These are phyloP conservation scores for Capsaspora owczarzaki DNA, from an alignment of 78 protist genomes.

Conservation along the genomic window DNA sequence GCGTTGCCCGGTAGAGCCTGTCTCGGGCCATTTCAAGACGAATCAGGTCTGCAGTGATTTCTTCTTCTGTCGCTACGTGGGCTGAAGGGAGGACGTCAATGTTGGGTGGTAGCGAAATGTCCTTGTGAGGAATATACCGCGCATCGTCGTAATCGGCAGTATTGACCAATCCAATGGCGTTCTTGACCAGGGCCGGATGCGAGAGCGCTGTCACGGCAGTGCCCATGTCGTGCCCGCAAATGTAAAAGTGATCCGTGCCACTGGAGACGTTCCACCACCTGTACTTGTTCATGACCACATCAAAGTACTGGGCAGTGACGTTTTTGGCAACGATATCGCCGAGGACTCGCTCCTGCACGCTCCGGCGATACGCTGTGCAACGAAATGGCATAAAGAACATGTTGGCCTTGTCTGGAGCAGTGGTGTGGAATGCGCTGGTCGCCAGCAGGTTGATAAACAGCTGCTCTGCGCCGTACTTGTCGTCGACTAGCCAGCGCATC, in stretches of 20 bases:
- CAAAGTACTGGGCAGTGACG: background rate
- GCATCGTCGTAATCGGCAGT: background rate
- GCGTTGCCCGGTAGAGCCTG: background rate
- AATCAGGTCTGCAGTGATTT: background rate
- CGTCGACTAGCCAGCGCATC: too few species aligned
- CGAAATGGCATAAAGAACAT: background rate
- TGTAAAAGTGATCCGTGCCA: background rate
- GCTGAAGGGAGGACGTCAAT: background rate
- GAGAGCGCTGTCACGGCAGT: background rate
- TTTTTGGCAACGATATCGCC: background rate
- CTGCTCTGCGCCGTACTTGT: background rate
- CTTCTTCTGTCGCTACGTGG: background rate
- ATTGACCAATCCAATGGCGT: background rate
- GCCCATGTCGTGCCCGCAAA: background rate
- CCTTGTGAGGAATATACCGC: background rate
- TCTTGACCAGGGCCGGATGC: background rate
- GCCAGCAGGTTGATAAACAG: background rate
- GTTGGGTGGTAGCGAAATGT: too few species aligned
- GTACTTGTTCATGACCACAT: background rate
- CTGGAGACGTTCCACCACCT: background rate
- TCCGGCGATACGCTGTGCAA: background rate
- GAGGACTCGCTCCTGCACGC: background rate
- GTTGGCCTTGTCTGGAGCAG: background rate
- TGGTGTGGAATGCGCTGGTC: background rate
- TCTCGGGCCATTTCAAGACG: background rate